Conservation (phyloP, 768 basidiomycete genomes). For the Termitomyces sp. region DNA sequence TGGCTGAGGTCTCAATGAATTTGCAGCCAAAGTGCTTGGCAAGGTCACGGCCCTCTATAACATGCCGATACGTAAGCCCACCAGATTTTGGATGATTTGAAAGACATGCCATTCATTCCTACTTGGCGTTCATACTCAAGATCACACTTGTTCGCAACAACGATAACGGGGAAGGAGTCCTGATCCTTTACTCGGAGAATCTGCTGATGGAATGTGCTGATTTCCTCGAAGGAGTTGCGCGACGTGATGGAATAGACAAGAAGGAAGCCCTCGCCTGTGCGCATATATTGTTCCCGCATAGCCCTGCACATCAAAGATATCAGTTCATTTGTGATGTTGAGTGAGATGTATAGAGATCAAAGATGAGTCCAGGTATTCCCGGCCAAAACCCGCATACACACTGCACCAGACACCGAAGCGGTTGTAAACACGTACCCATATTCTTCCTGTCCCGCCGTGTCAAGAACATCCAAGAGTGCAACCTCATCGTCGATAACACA, state of each 20-base stretch:
- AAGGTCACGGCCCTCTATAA: constrained; percentile 90
- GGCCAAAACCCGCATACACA: background rate
- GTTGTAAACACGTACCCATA: constrained; percentile 67
- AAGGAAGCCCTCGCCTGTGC: constrained; percentile 95
- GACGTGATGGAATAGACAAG: constrained; percentile 99
- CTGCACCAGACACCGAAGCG: constrained; percentile 1
- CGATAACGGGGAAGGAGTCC: constrained; percentile 91
- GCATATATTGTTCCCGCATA: constrained; percentile 99
- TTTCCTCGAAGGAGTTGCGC: constrained; percentile 95
- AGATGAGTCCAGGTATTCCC: background rate
- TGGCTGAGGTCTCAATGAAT: constrained; percentile 95
- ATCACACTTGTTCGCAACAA: constrained; percentile 98
- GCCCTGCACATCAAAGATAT: constrained; percentile 46
- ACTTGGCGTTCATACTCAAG: constrained; percentile 95
- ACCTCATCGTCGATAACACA: constrained; percentile 98
- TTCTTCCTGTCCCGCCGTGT: constrained; percentile 98
- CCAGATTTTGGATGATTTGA: background rate
- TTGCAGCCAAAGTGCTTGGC: constrained; percentile 93
- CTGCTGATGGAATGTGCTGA: constrained; percentile 92
- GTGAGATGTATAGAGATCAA: background rate
- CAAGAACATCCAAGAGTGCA: constrained; percentile 93
- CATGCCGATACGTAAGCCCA: background rate
- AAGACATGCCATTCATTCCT: constrained; percentile 73
- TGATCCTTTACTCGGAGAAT: constrained; percentile 96
- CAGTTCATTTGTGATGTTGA: background rate